Base-by-base conservation (phyloP, 345 rosid genomes). In the Populus tremula region DNA sequence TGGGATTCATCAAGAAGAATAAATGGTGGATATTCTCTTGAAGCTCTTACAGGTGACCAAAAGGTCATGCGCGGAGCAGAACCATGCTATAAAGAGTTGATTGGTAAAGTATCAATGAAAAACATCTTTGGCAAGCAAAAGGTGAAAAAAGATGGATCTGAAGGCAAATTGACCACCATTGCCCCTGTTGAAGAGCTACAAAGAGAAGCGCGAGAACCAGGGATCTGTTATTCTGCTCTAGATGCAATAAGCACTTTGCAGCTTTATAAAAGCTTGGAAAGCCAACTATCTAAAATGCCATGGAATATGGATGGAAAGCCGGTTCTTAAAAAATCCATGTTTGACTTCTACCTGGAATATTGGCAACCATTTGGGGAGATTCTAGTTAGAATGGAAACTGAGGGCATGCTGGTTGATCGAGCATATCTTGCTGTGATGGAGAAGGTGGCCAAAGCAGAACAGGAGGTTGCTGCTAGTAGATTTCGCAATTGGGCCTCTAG, bases 191-290 rank as follows among this genome's bases (percentile, higher is more conserved):
- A 93, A 79, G 92, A 87, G 85, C 91, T 96, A 41, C 99, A 96
- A 71, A 86, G 89, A 82, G 87, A 91, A 72, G 96, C 90, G 43
- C 90, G 89, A 67, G 83, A 83, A 76, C 83, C 87, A 63, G 92
- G 99, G 99, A 88, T 96, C 68, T 91, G 89, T 47, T 96, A 96
- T 86, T 96, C 99, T 74, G 93, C 97, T 49, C 85, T 93, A 82
- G 97, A 96, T 89, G 90, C 98, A 67, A 90, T 96, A 78, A 92
- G 92, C 87, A 96, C 99, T 2, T 85, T 89, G 62, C 91, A 90
- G 79, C 97, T 92, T 77, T 91, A 90, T 56, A 91, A 91, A 71
- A 91, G 97, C 88, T 83, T 96, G 89, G 82, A 76, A 74, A 79
- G 62, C 74, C 81, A 91, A 82, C 82, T 96, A 35, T 79, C 71